phyloP scores from a whole-genome alignment of 176 grass and related monocot species.

The Rhynchospora tenuis region DNA sequence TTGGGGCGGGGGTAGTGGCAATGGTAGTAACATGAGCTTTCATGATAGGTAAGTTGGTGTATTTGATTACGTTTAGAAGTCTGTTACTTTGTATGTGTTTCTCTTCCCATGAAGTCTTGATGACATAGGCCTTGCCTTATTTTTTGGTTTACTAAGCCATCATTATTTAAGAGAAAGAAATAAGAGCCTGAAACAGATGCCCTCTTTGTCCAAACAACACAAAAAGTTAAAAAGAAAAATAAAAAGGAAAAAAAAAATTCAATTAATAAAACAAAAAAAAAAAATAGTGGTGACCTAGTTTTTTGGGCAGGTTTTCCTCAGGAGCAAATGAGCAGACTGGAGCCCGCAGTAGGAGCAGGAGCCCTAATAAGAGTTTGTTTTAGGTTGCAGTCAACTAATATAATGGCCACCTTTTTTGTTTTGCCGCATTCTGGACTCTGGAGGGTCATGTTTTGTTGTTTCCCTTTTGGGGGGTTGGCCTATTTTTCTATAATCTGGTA shows the following conservation, averaged over 20 bases:
- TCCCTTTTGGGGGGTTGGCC: not conserved
- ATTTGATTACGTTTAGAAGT: not conserved
- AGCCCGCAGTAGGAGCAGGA: slow-evolving; percentile 10
- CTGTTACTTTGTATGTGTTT: not conserved
- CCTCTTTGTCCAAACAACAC: not conserved
- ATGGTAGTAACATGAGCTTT: not conserved
- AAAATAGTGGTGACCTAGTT: not conserved
- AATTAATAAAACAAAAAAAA: not conserved
- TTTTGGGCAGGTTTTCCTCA: slow-evolving; percentile 13
- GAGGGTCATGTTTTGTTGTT: not conserved
- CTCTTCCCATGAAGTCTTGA: not conserved
- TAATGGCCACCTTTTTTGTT: not conserved
- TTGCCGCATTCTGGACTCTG: not conserved
- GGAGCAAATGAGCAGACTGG: not conserved
- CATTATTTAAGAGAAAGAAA: not conserved
- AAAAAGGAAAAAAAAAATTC: not conserved
- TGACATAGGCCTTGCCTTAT: not conserved
- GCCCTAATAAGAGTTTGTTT: not conserved
- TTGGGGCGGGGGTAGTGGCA: not conserved
- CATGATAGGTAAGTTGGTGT: slow-evolving; percentile 3
- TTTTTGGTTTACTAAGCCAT: not conserved
- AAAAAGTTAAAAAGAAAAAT: not conserved
- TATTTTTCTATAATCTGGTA: not conserved
- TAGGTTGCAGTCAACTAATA: not conserved
- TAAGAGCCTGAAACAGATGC: not conserved